Evolutionary conservation across 2,329 filamentous ascomycete species (phyloP).

Genomic region (Thelonectria olida): DNA sequence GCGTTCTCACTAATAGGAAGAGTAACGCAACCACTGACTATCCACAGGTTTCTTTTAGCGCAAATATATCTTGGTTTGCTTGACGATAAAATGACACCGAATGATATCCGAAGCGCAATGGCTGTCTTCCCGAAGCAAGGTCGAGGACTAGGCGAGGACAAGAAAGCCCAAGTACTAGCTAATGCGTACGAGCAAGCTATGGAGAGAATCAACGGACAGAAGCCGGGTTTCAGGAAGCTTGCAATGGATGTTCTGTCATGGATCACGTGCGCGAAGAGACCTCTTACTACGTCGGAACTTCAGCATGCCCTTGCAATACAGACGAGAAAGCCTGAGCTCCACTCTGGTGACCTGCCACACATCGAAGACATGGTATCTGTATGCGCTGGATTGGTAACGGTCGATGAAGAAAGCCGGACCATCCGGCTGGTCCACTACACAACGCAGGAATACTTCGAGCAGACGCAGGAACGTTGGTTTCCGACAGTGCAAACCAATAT

Average conservation of each 20-base stretch:
- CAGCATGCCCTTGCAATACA: conserved; percentile 53
- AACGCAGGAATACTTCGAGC: conserved; percentile 53
- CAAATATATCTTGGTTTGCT: conserved; percentile 19
- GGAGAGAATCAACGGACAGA: conserved; percentile 50
- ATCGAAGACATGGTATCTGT: conserved; percentile 45
- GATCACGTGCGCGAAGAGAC: conserved; percentile 49
- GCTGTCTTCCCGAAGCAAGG: conserved; percentile 1
- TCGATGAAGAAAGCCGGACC: conserved; percentile 48
- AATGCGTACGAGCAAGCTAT: conserved; percentile 53
- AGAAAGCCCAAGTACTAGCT: conserved; percentile 42
- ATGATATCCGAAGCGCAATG: conserved; percentile 43
- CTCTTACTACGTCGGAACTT: conserved; percentile 46
- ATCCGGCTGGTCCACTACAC: conserved; percentile 56
- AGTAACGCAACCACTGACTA: not conserved
- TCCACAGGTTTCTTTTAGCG: conserved; percentile 24
- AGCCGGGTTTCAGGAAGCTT: conserved; percentile 37
- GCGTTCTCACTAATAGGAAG: not conserved
- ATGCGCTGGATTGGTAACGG: conserved; percentile 52
- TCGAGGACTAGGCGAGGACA: conserved; percentile 33
- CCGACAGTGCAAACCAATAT: conserved; percentile 42
- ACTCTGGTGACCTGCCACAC: conserved; percentile 44
- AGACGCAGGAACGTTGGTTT: conserved; percentile 41
- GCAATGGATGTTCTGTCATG: conserved; percentile 50
- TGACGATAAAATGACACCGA: not conserved
- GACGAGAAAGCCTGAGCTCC: conserved; percentile 32